Base-by-base conservation (phyloP, 1,284 basidiomycete species). In the Cutaneotrichosporon arboriforme region DNA sequence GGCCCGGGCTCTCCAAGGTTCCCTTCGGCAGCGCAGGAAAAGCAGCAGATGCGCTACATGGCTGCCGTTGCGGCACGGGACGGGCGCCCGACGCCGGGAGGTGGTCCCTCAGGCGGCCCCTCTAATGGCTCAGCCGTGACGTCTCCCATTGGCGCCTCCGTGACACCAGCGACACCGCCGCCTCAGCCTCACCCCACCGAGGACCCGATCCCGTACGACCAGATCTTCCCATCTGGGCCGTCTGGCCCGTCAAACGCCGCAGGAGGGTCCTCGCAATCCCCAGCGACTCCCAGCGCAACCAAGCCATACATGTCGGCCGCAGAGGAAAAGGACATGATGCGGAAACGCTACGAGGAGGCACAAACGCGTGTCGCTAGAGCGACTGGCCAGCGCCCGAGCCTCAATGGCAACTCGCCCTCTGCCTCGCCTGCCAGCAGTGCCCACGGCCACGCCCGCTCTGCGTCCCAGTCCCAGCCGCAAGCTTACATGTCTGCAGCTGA, bases 281-380 rank as follows among this genome's bases (percentile, higher is more conserved):
- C n/a, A 21, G 21, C 4, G 4, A 23, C 33, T 8, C 17, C 51
- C 13, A 17, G 41, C 8, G 39, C 53, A 13, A 15, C 50, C 4
- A n/a, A 38, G 23, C 41, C 37, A 39, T 65, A 61, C 52, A 44
- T 60, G 20, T 60, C 61, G 9, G 66, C 65, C 4, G 63, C 56
- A 38, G 55, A 67, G 26, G 66, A 71, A 53, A 69, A 71, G 52
- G 65, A 68, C 37, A 47, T 53, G 39, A 64, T 67, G 58, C 46
- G 60, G n/a, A 40, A 36, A 36, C 54, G 68, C 34, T 70, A 64
- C 46, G 65, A 70, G 40, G 63, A 61, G 15, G 68, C 68, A 4
- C 14, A 46, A 51, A 12, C 17, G 21, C 31, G 52, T 8, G 50
- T 45, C 18, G 39, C 33, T 5, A 23, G 43, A 17, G 34, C 21